Percentiles rank a stretch among this genome's conserved stretches.
phyloP scores from a whole-genome alignment of 2,329 filamentous ascomycete species.

The Penicillium sp. region DNA sequence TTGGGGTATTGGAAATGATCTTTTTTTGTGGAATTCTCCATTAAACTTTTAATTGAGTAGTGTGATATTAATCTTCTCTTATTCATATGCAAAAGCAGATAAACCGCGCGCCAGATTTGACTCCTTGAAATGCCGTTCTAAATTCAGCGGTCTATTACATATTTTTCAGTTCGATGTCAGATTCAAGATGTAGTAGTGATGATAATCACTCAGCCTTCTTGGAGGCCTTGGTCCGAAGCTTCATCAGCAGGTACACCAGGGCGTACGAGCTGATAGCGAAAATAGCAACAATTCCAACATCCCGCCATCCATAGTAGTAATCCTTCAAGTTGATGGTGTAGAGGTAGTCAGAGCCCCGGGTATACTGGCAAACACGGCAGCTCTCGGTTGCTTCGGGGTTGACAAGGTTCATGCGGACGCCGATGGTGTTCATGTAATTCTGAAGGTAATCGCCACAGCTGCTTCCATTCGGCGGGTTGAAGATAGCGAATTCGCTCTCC shows the following conservation, averaged over 20 bases:
- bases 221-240: constrained; percentile 27
- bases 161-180: background rate
- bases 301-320: constrained; percentile 67
- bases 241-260: constrained; percentile 42
- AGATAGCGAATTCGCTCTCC: constrained; percentile 13
- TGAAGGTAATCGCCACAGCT: constrained; percentile 61
- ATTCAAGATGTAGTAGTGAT: background rate
- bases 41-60: background rate
- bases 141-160: background rate
- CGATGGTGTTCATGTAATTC: constrained; percentile 51
- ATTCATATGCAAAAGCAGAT: background rate
- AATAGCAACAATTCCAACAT: constrained; percentile 61
- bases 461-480: constrained; percentile 9
- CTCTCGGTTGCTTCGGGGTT: constrained; percentile 59
- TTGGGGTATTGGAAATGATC: too few species aligned
- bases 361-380: constrained; percentile 65
- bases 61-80: background rate
- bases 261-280: constrained; percentile 59
- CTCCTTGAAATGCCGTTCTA: background rate
- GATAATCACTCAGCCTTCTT: constrained; percentile 25
- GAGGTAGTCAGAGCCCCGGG: constrained; percentile 61
- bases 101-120: background rate
- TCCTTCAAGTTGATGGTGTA: constrained; percentile 59
- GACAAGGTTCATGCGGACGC: constrained; percentile 53
- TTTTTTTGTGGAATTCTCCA: background rate